Percentiles rank a stretch among this genome's conserved stretches.
Evolutionary conservation across 176 grass and related monocot genomes (phyloP).

Genomic region (Aegilops bicornis): DNA sequence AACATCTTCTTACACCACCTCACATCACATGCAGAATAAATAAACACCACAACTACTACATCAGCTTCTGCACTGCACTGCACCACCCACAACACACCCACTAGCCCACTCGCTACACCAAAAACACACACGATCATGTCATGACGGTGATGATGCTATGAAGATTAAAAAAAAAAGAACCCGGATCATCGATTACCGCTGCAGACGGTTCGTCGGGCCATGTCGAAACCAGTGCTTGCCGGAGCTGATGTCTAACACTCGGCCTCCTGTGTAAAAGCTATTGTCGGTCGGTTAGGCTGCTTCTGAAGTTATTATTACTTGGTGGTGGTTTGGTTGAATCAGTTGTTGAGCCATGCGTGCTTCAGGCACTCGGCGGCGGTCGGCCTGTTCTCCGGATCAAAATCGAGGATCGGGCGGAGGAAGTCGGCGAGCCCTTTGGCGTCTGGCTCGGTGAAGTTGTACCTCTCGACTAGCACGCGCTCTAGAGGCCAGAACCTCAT

Average conservation of each 20-base stretch:
- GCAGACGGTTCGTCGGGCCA: background rate
- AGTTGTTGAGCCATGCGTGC: conserved; percentile 61
- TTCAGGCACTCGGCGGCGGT: conserved; percentile 69
- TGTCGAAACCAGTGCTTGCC: background rate
- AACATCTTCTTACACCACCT: conserved; percentile 1
- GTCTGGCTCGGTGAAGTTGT: conserved; percentile 57
- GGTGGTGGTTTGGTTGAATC: conserved; percentile 4
- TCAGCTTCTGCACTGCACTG: conserved; percentile 10
- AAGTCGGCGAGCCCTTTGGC: conserved; percentile 51
- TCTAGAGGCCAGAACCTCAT: conserved; percentile 69
- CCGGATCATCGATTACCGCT: background rate
- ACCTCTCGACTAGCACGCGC: conserved; percentile 57
- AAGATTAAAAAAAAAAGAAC: background rate
- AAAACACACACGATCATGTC: background rate
- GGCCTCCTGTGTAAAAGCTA: conserved; percentile 30
- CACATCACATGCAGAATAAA: conserved; percentile 10
- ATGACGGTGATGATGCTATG: background rate
- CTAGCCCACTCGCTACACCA: background rate
- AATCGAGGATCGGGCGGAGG: conserved; percentile 75
- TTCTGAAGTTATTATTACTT: background rate
- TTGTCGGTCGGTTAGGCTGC: conserved; percentile 15
- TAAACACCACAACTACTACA: background rate
- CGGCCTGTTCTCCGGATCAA: conserved; percentile 64
- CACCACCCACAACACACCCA: conserved; percentile 18
- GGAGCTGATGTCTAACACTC: background rate